These are phyloP conservation scores for Aspergillus ochraceus DNA, from an alignment of 2,329 filamentous ascomycete genomes.

Conservation along the genomic window DNA sequence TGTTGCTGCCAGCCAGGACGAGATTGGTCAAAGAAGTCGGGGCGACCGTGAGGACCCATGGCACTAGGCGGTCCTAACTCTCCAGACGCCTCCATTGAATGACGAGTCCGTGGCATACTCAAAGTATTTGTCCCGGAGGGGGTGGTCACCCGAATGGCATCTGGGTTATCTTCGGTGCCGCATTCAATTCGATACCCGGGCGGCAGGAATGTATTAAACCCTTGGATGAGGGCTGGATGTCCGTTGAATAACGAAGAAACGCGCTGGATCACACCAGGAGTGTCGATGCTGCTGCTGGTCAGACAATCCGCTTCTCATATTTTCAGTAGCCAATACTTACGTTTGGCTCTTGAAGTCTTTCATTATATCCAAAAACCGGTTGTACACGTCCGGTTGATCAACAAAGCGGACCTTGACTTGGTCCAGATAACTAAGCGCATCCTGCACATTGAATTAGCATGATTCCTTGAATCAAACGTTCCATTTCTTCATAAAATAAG, in stretches of 20 bases:
- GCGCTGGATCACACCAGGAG: slow-evolving; percentile 92
- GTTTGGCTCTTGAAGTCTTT: slow-evolving; percentile 99
- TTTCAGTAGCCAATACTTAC: slow-evolving; percentile 51
- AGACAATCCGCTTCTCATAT: slow-evolving; percentile 5
- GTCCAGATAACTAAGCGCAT: slow-evolving; percentile 92
- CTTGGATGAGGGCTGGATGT: slow-evolving; percentile 92
- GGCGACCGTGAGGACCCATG: slow-evolving; percentile 32
- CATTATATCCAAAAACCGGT: slow-evolving; percentile 97
- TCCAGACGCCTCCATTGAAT: slow-evolving; percentile 34
- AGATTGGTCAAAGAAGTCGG: slow-evolving; percentile 44
- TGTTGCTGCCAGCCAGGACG: slow-evolving; percentile 41
- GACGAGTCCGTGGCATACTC: slow-evolving; percentile 61
- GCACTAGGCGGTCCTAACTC: slow-evolving; percentile 34
- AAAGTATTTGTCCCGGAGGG: slow-evolving; percentile 96
- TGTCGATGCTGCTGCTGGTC: slow-evolving; percentile 69
- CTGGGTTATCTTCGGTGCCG: slow-evolving; percentile 87
- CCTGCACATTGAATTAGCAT: slow-evolving; percentile 52
- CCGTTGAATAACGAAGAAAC: slow-evolving; percentile 95
- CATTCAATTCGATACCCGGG: slow-evolving; percentile 97
- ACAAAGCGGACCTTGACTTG: slow-evolving; percentile 98
- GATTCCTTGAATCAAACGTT: background rate
- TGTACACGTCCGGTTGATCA: slow-evolving; percentile 96
- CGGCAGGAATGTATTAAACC: slow-evolving; percentile 96
- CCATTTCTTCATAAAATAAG: too few species aligned
- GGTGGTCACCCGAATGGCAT: slow-evolving; percentile 93